Evolutionary conservation across 805 yeast species (phyloP), one percentile per base, ranked within the genome.

Genomic region (Sugiyamaella floridensis): DNA sequence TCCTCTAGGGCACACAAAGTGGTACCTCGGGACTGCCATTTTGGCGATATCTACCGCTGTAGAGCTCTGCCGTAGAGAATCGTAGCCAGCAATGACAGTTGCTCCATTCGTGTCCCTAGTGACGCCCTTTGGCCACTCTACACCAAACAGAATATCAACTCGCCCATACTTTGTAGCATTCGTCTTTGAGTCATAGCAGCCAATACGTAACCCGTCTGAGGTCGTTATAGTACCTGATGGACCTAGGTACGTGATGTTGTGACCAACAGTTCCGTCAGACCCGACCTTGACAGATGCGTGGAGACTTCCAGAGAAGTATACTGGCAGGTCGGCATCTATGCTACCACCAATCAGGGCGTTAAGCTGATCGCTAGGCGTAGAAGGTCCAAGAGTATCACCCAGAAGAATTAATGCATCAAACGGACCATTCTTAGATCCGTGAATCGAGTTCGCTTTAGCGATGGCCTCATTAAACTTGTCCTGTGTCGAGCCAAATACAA

Each of bases 41-140:
- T 67, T 65, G 1, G 80, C 76, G 1, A 82, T 54, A 4, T 60
- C 62, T 63, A 83, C 88, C 2, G 83, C 65, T 15, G 68, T 58
- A 0, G 61, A 46, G 57, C 75, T 71, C 0, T 83, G 83, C 6
- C 74, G 70, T n/a, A 77, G 63, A 16, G 76, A 14, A 14, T 52
- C 46, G 26, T 15, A 29, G 15, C 32, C 43, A n/a, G 40, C 4
- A 5, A 45, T 18, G 18, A 16, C 20, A 2, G 37, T 7, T 6
- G 44, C 29, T 22, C 49, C 52, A 26, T 29, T 69, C 37, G 75
- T 72, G 51, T 71, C 76, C 11, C 67, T 62, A 0, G 85, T 76
- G 19, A 84, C 71, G 0, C 71, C 65, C 1, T 69, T 62, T 2
- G 89, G 82, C 89, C 90, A 85, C 50, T 77, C 75, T 49, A 73